Evolutionary conservation across 345 rosid genomes (phyloP).

Genomic region (Geranium brycei): DNA sequence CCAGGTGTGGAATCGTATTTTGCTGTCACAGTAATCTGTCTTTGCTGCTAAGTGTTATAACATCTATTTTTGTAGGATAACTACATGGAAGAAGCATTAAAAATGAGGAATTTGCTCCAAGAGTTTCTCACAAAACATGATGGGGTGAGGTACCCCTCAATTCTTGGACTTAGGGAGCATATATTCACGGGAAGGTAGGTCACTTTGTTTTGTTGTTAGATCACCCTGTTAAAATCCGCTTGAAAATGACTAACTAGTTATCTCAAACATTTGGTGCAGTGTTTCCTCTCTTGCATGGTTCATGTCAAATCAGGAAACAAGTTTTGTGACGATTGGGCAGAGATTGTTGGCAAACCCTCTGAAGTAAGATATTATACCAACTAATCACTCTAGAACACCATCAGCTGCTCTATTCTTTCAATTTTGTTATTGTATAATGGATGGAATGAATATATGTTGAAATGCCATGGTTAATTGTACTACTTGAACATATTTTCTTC

Average conservation of each 20-base stretch:
- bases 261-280: conserved; percentile 29
- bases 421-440: too few species aligned
- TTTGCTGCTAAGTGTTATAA: too few species aligned
- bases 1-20: conserved; percentile 41
- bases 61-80: conserved; percentile 44
- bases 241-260: too few species aligned
- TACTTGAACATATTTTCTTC: too few species aligned
- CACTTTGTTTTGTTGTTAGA: conserved; percentile 5
- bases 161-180: conserved; percentile 96
- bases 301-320: conserved; percentile 99
- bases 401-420: too few species aligned
- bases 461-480: too few species aligned
- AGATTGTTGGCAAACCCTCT: conserved; percentile 89
- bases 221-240: not conserved
- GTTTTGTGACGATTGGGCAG: conserved; percentile 98
- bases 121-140: conserved; percentile 91
- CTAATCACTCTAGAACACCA: too few species aligned
- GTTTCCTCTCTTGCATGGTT: conserved; percentile 99
- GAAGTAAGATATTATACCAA: conserved; percentile 39
- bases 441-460: too few species aligned
- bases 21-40: not conserved
- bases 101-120: conserved; percentile 91
- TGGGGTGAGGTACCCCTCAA: conserved; percentile 81
- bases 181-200: conserved; percentile 96
- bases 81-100: conserved; percentile 98